Conservation (phyloP, 306 rosid species). For the Abrus precatorius region DNA sequence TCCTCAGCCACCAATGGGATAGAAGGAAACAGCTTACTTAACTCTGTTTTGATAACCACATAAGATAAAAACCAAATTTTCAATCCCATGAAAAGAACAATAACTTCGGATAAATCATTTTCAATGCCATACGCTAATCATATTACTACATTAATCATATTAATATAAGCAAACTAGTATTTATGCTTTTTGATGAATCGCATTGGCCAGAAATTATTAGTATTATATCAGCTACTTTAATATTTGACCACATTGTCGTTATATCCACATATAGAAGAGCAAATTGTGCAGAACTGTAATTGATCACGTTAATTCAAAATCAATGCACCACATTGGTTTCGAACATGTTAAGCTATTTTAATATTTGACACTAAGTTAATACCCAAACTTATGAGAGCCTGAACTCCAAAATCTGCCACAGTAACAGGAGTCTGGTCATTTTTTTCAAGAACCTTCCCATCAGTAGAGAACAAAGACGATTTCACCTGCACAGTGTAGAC, state of each 20-base stretch:
- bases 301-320: constrained; percentile 3
- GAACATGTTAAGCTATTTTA: not conserved
- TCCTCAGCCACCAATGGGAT: constrained; percentile 97
- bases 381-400: constrained; percentile 97
- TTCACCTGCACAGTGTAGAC: constrained; percentile 62
- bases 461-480: constrained; percentile 61
- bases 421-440: constrained; percentile 86
- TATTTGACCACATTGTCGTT: not conserved
- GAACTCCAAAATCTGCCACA: constrained; percentile 93
- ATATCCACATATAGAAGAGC: constrained; percentile 13
- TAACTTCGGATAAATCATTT: constrained; percentile 12
- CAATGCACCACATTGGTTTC: not conserved
- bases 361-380: constrained; percentile 38
- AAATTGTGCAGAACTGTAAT: not conserved
- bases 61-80: constrained; percentile 39
- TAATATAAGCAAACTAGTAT: not conserved
- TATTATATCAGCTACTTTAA: not conserved
- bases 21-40: constrained; percentile 79
- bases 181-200: constrained; percentile 24
- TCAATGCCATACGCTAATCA: constrained; percentile 22
- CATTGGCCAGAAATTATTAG: constrained; percentile 1
- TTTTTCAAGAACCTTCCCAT: constrained; percentile 65
- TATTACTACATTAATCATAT: not conserved
- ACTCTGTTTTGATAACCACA: constrained; percentile 65
- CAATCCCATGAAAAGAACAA: constrained; percentile 33